A percentile compares a stretch with the other conserved stretches of the same genome.
These are phyloP conservation scores for Verticillium zaregamsianum DNA, from an alignment of 2,329 filamentous ascomycete species.

Conservation along the genomic window DNA sequence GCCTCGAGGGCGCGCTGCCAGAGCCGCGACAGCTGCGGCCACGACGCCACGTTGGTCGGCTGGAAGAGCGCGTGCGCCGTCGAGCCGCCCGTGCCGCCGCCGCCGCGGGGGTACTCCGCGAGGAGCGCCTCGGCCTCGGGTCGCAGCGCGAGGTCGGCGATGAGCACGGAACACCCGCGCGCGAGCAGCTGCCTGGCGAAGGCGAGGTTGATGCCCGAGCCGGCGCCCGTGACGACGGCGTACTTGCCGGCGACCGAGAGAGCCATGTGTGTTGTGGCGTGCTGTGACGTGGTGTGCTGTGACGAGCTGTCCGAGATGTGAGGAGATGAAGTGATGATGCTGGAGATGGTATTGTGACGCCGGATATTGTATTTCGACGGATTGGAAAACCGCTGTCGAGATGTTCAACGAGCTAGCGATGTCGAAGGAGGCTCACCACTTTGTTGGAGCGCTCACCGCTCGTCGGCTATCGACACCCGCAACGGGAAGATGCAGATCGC, in stretches of 20 bases:
- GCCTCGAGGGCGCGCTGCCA: conserved; percentile 21
- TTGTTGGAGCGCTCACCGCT: background rate
- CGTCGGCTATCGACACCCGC: background rate
- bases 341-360: too few species aligned
- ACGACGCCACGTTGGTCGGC: conserved; percentile 30
- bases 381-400: too few species aligned
- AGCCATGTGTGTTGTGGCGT: conserved; percentile 6
- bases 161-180: conserved; percentile 30
- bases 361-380: too few species aligned
- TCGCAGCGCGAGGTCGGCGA: conserved; percentile 29
- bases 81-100: conserved; percentile 1
- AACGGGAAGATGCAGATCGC: background rate
- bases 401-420: background rate
- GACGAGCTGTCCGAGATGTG: too few species aligned
- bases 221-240: conserved; percentile 15
- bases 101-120: conserved; percentile 18
- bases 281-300: background rate
- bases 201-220: conserved; percentile 29
- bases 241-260: conserved; percentile 20
- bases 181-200: conserved; percentile 27
- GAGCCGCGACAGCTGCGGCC: conserved; percentile 26
- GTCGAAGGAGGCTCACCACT: too few species aligned
- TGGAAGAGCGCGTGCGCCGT: conserved; percentile 25
- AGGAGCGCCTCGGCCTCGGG: conserved; percentile 28
- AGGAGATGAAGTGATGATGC: too few species aligned